These are phyloP conservation scores for Schwanniomyces sp. DNA, from an alignment of 805 yeast genomes.

Conservation along the genomic window DNA sequence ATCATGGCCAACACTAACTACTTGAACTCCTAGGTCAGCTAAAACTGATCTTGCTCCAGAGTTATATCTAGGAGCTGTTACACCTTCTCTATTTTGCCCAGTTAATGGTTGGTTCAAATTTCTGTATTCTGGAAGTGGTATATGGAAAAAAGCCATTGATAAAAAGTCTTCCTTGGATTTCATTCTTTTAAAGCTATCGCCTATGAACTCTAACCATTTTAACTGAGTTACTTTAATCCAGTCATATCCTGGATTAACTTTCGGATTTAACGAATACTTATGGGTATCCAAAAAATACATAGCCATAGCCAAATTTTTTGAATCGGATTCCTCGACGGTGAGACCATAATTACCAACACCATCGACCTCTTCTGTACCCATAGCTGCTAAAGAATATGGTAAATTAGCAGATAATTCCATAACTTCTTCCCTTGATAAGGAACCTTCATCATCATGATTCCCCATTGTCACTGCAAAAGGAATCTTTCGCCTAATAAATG, in stretches of 20 bases:
- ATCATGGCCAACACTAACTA: constrained; percentile 88
- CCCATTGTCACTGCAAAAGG: constrained; percentile 90
- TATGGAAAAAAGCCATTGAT: constrained; percentile 91
- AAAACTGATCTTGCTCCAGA: constrained; percentile 63
- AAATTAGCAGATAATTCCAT: constrained; percentile 55
- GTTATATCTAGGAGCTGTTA: constrained; percentile 75
- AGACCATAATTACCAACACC: constrained; percentile 84
- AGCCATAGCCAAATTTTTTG: constrained; percentile 46
- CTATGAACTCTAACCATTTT: constrained; percentile 47
- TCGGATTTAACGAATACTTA: constrained; percentile 66
- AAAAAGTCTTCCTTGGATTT: constrained; percentile 43
- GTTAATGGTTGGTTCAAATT: constrained; percentile 46
- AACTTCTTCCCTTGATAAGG: constrained; percentile 56
- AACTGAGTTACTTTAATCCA: constrained; percentile 76
- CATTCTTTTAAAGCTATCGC: constrained; percentile 22
- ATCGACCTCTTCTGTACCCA: constrained; percentile 65
- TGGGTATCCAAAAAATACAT: constrained; percentile 86
- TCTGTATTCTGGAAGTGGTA: constrained; percentile 85
- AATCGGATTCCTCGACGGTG: constrained; percentile 45
- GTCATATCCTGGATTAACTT: constrained; percentile 76
- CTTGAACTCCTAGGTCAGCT: constrained; percentile 66
- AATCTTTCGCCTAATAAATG: constrained; percentile 63
- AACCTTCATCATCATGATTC: constrained; percentile 92
- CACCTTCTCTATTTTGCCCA: constrained; percentile 70
- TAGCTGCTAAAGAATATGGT: constrained; percentile 65